Evolutionary conservation across 2,329 filamentous ascomycete genomes (phyloP).

Genomic region (Fusarium torreyae): DNA sequence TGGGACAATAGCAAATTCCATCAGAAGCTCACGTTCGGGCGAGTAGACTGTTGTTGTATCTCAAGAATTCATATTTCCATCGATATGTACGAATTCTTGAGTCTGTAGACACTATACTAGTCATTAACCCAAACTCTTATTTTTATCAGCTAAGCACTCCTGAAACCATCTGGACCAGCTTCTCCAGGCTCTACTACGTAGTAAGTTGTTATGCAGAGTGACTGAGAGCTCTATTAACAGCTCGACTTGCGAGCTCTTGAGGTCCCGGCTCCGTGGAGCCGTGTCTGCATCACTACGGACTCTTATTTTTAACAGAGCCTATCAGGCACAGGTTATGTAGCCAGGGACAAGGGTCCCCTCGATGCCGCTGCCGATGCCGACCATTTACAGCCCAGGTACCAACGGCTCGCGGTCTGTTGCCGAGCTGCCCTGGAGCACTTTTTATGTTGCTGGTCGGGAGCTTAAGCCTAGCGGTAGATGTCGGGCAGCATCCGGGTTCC

Average conservation of each 20-base stretch:
- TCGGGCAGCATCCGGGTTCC: conserved; percentile 8
- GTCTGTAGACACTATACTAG: too few relatives aligned
- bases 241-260: not conserved
- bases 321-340: conserved; percentile 29
- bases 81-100: too few relatives aligned
- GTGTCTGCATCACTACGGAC: conserved; percentile 16
- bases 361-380: conserved; percentile 32
- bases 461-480: conserved; percentile 16
- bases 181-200: not conserved
- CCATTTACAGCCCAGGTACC: conserved; percentile 34
- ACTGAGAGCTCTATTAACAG: not conserved
- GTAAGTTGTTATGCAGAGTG: not conserved
- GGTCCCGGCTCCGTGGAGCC: conserved; percentile 22
- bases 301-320: conserved; percentile 43
- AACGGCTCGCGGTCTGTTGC: conserved; percentile 11
- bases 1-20: not conserved
- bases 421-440: too few relatives aligned
- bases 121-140: not conserved
- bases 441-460: conserved; percentile 4
- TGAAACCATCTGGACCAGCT: not conserved
- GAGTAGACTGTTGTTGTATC: not conserved
- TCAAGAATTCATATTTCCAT: not conserved
- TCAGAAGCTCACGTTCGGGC: not conserved
- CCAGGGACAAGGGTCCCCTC: conserved; percentile 35
- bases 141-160: not conserved